Conservation (phyloP, 306 rosid species). For the Dryas octopetala region DNA sequence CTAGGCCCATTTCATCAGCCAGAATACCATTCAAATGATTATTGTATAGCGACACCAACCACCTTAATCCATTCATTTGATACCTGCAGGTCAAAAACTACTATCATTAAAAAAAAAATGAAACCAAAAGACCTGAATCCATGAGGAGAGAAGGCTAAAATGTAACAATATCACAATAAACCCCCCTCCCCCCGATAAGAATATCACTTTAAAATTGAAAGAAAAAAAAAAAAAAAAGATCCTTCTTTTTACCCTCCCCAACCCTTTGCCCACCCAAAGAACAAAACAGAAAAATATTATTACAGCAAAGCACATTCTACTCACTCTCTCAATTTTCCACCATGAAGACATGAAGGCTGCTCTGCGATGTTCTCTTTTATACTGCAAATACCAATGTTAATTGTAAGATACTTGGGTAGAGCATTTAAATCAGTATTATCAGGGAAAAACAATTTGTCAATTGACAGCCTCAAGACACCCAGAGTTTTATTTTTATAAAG, state of each 20-base stretch:
- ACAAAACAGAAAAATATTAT: background rate
- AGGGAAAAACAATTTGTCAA: conserved; percentile 2
- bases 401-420: conserved; percentile 7
- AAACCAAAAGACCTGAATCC: background rate
- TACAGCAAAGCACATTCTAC: conserved; percentile 33
- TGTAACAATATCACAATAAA: background rate
- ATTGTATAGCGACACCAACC: conserved; percentile 95
- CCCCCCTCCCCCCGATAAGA: background rate
- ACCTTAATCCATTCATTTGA: conserved; percentile 98
- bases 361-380: conserved; percentile 90
- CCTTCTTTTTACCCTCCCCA: background rate
- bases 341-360: conserved; percentile 72
- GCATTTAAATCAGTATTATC: conserved; percentile 3
- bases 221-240: background rate
- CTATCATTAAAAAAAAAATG: conserved; percentile 29
- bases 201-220: background rate
- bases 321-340: conserved; percentile 96
- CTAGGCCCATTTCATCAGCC: conserved; percentile 99
- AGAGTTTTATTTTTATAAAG: conserved; percentile 1
- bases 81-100: conserved; percentile 61
- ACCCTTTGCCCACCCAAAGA: background rate
- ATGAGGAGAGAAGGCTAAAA: background rate
- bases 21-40: conserved; percentile 98
- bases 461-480: conserved; percentile 28
- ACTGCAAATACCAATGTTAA: conserved; percentile 47